Percentiles rank a stretch among this genome's conserved stretches.
Conservation (phyloP, 495 filamentous ascomycete genomes). For the Xylaria flabelliformis region DNA sequence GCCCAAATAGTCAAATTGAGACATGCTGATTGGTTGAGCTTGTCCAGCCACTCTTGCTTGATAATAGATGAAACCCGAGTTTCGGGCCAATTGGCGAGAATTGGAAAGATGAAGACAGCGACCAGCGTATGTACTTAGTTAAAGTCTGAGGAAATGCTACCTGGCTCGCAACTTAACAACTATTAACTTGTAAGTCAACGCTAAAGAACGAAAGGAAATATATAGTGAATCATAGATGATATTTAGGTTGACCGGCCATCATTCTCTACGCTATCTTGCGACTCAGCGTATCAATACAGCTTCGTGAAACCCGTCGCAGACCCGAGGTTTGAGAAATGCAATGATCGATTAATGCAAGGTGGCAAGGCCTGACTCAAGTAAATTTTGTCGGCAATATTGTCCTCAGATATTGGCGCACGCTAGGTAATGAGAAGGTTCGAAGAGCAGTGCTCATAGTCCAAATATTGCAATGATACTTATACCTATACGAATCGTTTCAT, state of each 20-base stretch:
- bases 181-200: not conserved
- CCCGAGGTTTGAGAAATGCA: not conserved
- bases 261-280: not conserved
- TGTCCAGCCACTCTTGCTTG: not conserved
- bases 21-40: slow-evolving; percentile 9
- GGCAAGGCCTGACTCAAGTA: not conserved
- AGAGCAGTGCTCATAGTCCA: not conserved
- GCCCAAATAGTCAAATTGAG: slow-evolving; percentile 18
- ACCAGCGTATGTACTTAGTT: not conserved
- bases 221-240: not conserved
- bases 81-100: slow-evolving; percentile 4
- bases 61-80: not conserved
- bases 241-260: not conserved
- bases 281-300: not conserved
- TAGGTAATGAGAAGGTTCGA: not conserved
- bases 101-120: not conserved
- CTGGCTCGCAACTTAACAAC: not conserved
- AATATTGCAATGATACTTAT: not conserved
- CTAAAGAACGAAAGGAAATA: not conserved
- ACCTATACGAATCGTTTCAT: not conserved
- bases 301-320: not conserved
- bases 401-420: not conserved
- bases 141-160: not conserved
- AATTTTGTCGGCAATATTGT: not conserved
- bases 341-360: not conserved